phyloP scores from a whole-genome alignment of 176 grass and related monocot genomes.

The Oryza glumipatula region DNA sequence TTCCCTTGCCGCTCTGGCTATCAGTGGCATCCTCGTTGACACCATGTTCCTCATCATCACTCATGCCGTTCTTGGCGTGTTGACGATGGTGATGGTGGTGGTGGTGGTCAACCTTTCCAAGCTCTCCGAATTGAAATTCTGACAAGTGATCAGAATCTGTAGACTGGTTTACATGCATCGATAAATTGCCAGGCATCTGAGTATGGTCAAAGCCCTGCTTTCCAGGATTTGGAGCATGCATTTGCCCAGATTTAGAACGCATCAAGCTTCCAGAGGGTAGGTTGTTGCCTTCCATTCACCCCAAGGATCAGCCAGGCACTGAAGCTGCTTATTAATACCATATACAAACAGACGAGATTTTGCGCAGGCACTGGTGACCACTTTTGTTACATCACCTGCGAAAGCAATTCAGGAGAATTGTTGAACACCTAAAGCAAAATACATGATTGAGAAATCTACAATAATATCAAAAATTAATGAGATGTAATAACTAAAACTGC shows the following conservation, averaged over 20 bases:
- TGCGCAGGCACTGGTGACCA: not conserved
- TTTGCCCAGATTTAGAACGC: constrained; percentile 51
- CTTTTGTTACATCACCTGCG: not conserved
- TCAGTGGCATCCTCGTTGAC: constrained; percentile 47
- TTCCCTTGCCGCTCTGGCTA: constrained; percentile 51
- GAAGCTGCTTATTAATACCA: not conserved
- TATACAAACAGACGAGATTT: constrained; percentile 3
- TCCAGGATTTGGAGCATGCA: constrained; percentile 29
- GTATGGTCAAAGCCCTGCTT: constrained; percentile 47
- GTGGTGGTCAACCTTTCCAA: constrained; percentile 45
- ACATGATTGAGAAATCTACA: not conserved
- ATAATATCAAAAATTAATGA: not conserved
- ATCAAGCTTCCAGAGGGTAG: constrained; percentile 58
- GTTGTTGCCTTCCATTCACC: constrained; percentile 70
- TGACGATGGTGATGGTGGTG: constrained; percentile 9
- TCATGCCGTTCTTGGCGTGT: constrained; percentile 42
- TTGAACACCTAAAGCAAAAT: not conserved
- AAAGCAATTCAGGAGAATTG: constrained; percentile 14
- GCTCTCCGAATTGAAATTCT: constrained; percentile 50
- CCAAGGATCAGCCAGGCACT: constrained; percentile 9
- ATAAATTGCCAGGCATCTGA: constrained; percentile 36
- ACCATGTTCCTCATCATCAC: constrained; percentile 57
- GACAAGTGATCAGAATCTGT: constrained; percentile 55
- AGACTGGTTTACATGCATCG: constrained; percentile 42
- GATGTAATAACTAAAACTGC: not conserved